Base-by-base conservation (phyloP, 176 grass and related monocot species). In the Dactylis glomerata region DNA sequence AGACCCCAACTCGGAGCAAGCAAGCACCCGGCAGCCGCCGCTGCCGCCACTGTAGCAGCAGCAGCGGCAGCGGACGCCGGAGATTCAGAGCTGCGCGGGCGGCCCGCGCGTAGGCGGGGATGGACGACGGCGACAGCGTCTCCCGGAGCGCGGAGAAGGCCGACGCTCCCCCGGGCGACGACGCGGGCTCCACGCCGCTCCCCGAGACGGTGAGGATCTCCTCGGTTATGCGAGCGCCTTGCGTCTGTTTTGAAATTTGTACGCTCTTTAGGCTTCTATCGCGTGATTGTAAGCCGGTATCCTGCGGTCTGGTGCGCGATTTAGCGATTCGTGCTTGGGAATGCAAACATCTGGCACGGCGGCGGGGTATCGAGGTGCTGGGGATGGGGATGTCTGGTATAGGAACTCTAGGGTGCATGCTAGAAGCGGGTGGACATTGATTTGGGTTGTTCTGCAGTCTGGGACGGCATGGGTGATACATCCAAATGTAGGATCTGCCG, bases 201-300 rank as follows among this genome's bases (percentile, higher is more conserved):
- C 95, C 92, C 2, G 89, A 97, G 82, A 97, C 86, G 89, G 92
- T 97, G 22, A 75, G 64, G 80, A 63, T 85, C 19, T 55, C 9
- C 31, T 56, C 22, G 40, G 23, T 30, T 72, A 40, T 4, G 58
- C 31, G 68, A 70, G 47, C 45, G 55, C 65, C 45, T 45, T 5
- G 14, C 19, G 44, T 50, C 22, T 33, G 14, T 46, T 55, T 40
- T 2, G 54, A 17, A 66, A 69, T 67, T 67, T 20, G 30, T 5
- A 24, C 19, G 15, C 19, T 55, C 51, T 64, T 28, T 42, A n/a
- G 31, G 22, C 24, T 71, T 64, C 15, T 4, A 2, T 0, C 26
- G 1, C 55, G 38, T 9, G n/a, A 32, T 75, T 40, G 12, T 32
- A 26, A 10, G 52, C 62, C 13, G 8, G 11, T 28, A 30, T 8